Base-by-base conservation (phyloP, 306 rosid genomes). In the Lathyrus aphaca region DNA sequence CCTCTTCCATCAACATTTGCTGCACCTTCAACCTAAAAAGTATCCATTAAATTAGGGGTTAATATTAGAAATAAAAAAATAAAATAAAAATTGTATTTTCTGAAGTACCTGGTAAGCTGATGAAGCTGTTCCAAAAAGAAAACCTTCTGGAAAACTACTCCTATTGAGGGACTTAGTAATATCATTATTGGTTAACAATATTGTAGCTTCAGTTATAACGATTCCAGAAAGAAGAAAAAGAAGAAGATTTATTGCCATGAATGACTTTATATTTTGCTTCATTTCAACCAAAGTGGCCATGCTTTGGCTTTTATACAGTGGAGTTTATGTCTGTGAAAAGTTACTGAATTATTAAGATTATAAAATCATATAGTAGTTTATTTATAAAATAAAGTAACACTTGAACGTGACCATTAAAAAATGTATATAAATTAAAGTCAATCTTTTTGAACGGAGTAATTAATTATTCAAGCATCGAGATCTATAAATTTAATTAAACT, bases 11-110 rank as follows among this genome's bases (percentile, higher is more conserved):
- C 85, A 21, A 66, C 70, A 18, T 71, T 62, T 53, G 84, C 86
- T 66, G 82, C 87, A 46, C 92, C 92, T 78, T 87, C 89, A 11
- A 51, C 76, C 89, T 87, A 60, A 27, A 37, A 29, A 13, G 30
- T 30, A 1, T 50, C 27, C 53, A 54, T 39, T n/a, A 2, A n/a
- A 45, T 45, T n/a, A 45, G 19, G n/a, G 3, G 15, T 8, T n/a
- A 15, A 46, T 14, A 46, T 46, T 46, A 14, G 2, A n/a, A n/a
- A 5, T 16, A 5, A 3, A 46, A n/a, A 5, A 46, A 5, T 7
- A 35, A 35, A 35, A 32, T 7, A 35, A 5, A 7, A 0, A 35
- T 35, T 7, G n/a, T 30, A 6, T 0, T 35, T 35, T 35, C 8
- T 35, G 9, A 35, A 35, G 10, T 17, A 67, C 72, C 72, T 68